Percentiles rank a stretch among this genome's conserved stretches.
Conservation (phyloP, 768 basidiomycete species). For the Astraeus odoratus region DNA sequence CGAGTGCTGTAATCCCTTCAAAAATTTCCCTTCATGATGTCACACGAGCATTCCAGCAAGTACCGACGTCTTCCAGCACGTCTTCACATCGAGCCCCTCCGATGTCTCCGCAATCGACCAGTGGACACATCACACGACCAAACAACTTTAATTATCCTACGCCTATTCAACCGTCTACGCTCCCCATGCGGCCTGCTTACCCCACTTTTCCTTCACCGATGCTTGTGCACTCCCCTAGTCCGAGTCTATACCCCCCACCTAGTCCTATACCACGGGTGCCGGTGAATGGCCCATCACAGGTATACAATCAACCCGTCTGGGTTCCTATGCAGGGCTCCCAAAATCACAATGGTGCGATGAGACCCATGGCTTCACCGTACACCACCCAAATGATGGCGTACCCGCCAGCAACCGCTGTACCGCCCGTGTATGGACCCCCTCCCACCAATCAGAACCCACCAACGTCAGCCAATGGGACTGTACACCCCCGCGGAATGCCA, state of each 20-base stretch:
- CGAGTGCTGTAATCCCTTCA: slow-evolving; percentile 47
- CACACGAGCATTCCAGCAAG: slow-evolving; percentile 82
- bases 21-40: slow-evolving; percentile 80
- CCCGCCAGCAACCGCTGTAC: slow-evolving; percentile 42
- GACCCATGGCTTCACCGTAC: slow-evolving; percentile 54
- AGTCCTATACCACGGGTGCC: slow-evolving; percentile 64
- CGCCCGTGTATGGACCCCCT: slow-evolving; percentile 42
- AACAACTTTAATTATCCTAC: slow-evolving; percentile 26
- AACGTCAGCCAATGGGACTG: slow-evolving; percentile 22
- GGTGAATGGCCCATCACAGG: slow-evolving; percentile 53
- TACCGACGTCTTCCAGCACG: slow-evolving; percentile 54
- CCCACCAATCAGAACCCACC: slow-evolving; percentile 33
- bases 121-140: slow-evolving; percentile 22
- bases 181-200: slow-evolving; percentile 50
- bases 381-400: slow-evolving; percentile 60
- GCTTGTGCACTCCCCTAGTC: slow-evolving; percentile 65
- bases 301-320: slow-evolving; percentile 64
- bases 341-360: slow-evolving; percentile 45
- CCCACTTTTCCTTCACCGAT: slow-evolving; percentile 59
- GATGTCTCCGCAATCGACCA: slow-evolving; percentile 44
- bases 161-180: slow-evolving; percentile 37
- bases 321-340: slow-evolving; percentile 45
- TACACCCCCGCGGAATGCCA: slow-evolving; percentile 43
- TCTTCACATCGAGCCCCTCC: slow-evolving; percentile 39
- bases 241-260: slow-evolving; percentile 56